Percentiles rank a stretch among this genome's conserved stretches.
Conservation (phyloP, 2,329 filamentous ascomycete species). For the Claviceps sp. region DNA sequence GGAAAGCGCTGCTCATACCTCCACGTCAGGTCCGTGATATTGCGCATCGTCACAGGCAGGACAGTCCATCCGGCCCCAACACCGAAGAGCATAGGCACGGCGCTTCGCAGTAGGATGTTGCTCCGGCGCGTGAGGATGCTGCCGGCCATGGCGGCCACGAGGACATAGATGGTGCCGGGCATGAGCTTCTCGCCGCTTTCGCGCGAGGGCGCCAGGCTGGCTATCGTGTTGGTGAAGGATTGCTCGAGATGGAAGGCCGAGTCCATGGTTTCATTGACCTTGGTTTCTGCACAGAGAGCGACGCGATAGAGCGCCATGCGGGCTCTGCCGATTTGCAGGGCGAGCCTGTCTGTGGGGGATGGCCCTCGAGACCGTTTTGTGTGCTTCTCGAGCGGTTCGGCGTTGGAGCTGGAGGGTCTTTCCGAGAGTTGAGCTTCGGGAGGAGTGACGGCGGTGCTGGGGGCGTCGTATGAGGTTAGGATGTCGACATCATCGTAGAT, state of each 20-base stretch:
- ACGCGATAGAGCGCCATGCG: conserved; percentile 71
- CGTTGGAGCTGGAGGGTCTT: conserved; percentile 13
- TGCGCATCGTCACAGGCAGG: conserved; percentile 79
- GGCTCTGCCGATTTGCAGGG: conserved; percentile 64
- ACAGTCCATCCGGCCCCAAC: conserved; percentile 73
- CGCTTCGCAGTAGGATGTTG: conserved; percentile 66
- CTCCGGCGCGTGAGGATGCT: conserved; percentile 83
- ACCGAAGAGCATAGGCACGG: conserved; percentile 66
- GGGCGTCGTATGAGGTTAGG: conserved; percentile 16
- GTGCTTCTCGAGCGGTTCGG: conserved; percentile 18
- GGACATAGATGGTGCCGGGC: conserved; percentile 80
- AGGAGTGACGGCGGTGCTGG: conserved; percentile 14
- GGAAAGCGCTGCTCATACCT: conserved; percentile 86
- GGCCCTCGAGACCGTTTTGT: conserved; percentile 30
- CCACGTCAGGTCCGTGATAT: conserved; percentile 78
- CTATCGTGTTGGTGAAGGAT: conserved; percentile 78
- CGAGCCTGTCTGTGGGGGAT: conserved; percentile 81
- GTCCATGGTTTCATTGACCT: conserved; percentile 71
- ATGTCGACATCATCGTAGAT: conserved; percentile 66
- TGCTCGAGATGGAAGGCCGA: conserved; percentile 74
- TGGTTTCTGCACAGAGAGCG: conserved; percentile 61
- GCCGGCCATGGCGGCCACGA: conserved; percentile 89
- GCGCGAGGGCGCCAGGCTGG: conserved; percentile 72
- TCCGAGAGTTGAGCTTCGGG: conserved; percentile 11
- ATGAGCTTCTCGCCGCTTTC: conserved; percentile 81